These are phyloP conservation scores for Sisymbrium irio DNA, from an alignment of 345 rosid genomes.

Conservation along the genomic window DNA sequence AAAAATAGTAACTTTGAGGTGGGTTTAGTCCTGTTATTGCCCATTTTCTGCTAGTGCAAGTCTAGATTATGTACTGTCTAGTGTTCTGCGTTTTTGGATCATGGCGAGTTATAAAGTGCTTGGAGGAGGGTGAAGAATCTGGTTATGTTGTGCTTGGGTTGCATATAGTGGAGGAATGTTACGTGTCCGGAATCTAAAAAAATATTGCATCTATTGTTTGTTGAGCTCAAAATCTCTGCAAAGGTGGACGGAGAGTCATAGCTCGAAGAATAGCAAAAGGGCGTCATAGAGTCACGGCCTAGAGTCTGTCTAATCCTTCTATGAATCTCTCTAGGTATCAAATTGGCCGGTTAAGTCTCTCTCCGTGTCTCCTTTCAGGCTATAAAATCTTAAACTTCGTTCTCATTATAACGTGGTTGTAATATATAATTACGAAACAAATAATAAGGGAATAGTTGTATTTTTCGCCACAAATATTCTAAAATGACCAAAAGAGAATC, in stretches of 20 bases:
- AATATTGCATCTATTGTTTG: neutral
- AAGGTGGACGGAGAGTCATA: slow-evolving; percentile 94
- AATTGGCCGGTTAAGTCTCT: neutral
- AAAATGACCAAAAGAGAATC: slow-evolving; percentile 24
- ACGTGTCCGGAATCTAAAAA: neutral
- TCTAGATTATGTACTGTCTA: neutral
- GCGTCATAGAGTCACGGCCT: slow-evolving; percentile 82
- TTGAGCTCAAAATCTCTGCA: too few relatives aligned
- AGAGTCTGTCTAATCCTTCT: slow-evolving; percentile 24
- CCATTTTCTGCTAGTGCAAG: neutral
- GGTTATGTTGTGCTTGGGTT: too few relatives aligned
- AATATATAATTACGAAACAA: too few relatives aligned
- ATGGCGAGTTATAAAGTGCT: neutral
- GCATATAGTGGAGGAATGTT: too few relatives aligned
- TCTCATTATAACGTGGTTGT: too few relatives aligned
- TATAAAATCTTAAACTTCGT: neutral
- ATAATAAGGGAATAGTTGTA: too few relatives aligned
- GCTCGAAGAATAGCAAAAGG: slow-evolving; percentile 98
- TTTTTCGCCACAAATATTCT: too few relatives aligned
- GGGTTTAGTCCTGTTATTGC: neutral
- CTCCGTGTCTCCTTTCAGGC: slow-evolving; percentile 6
- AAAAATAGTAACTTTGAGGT: neutral
- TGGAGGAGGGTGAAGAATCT: neutral
- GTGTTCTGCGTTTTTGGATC: slow-evolving; percentile 10
- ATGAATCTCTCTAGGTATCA: neutral